phyloP scores from a whole-genome alignment of 176 grass and related monocot species.

The Tillandsia leiboldiana region DNA sequence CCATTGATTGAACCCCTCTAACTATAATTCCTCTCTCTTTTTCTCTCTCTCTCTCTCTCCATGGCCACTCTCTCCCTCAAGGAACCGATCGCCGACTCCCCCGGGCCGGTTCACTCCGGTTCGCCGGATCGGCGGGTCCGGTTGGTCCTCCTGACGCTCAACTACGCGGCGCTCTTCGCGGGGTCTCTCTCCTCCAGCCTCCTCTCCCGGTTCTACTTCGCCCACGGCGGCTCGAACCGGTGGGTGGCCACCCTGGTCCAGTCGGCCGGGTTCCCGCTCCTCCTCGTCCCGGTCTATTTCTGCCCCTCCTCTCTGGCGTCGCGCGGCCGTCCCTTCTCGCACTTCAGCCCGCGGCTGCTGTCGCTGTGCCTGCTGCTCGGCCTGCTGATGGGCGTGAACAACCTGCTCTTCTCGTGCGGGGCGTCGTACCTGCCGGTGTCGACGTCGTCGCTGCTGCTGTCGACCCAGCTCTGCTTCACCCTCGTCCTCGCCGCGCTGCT shows the following conservation, averaged over 20 bases:
- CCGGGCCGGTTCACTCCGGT: neutral
- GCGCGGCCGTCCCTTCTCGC: slow-evolving; percentile 5
- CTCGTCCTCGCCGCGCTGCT: slow-evolving; percentile 63
- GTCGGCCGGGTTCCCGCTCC: slow-evolving; percentile 72
- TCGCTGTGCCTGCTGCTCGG: slow-evolving; percentile 48
- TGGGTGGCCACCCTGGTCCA: slow-evolving; percentile 93
- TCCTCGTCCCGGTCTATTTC: slow-evolving; percentile 55
- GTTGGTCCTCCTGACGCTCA: slow-evolving; percentile 36
- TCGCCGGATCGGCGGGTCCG: neutral
- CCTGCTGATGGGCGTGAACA: slow-evolving; percentile 84
- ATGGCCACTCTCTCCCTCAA: neutral
- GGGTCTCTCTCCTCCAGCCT: slow-evolving; percentile 70
- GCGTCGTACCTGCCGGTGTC: slow-evolving; percentile 83
- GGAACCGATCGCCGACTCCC: neutral
- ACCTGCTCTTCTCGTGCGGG: slow-evolving; percentile 76
- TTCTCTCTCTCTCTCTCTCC: neutral
- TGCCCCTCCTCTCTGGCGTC: slow-evolving; percentile 17
- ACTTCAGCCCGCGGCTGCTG: slow-evolving; percentile 43
- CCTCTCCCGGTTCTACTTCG: slow-evolving; percentile 85
- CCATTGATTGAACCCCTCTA: neutral
- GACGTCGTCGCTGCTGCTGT: slow-evolving; percentile 84
- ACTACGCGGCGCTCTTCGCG: slow-evolving; percentile 56
- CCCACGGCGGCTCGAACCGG: slow-evolving; percentile 53
- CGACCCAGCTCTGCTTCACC: slow-evolving; percentile 78
- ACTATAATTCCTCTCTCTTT: neutral